These are phyloP conservation scores for Antitrichia curtipendula DNA, from an alignment of 225 moss, liverwort and hornwort genomes.

Conservation along the genomic window DNA sequence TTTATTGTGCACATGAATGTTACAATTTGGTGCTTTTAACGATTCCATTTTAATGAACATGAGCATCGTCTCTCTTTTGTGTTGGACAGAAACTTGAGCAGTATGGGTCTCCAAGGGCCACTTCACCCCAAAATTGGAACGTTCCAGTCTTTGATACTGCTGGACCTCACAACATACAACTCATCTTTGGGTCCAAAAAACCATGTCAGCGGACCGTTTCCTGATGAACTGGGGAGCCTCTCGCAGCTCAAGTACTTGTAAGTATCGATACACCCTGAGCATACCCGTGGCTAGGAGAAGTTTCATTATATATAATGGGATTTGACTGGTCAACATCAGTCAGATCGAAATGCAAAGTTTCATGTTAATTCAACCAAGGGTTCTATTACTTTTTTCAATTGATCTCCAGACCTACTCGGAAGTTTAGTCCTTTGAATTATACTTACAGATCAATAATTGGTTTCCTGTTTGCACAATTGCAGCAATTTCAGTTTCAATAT, in stretches of 20 bases:
- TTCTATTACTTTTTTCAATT: not conserved
- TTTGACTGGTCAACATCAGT: not conserved
- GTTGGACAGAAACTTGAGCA: conserved; percentile 28
- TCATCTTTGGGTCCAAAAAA: conserved; percentile 11
- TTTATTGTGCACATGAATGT: not conserved
- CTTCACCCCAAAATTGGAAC: conserved; percentile 17
- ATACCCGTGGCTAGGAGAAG: not conserved
- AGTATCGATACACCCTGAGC: not conserved
- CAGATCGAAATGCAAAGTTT: not conserved
- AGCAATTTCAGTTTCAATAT: conserved; percentile 24
- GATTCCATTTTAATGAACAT: not conserved
- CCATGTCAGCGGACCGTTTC: conserved; percentile 7
- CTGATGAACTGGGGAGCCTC: conserved; percentile 10
- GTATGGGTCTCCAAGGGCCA: conserved; percentile 9
- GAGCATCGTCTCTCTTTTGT: not conserved
- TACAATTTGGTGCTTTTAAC: not conserved
- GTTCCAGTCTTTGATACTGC: conserved; percentile 1
- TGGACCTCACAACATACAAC: conserved; percentile 31
- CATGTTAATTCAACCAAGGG: not conserved
- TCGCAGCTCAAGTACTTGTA: conserved; percentile 19
- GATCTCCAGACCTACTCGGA: not conserved
- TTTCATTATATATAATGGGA: not conserved
- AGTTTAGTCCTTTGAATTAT: not conserved
- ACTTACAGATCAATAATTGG: not conserved
- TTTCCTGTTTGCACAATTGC: not conserved